phyloP scores from a whole-genome alignment of 164 flowering plant species.

The Taxillus chinensis region DNA sequence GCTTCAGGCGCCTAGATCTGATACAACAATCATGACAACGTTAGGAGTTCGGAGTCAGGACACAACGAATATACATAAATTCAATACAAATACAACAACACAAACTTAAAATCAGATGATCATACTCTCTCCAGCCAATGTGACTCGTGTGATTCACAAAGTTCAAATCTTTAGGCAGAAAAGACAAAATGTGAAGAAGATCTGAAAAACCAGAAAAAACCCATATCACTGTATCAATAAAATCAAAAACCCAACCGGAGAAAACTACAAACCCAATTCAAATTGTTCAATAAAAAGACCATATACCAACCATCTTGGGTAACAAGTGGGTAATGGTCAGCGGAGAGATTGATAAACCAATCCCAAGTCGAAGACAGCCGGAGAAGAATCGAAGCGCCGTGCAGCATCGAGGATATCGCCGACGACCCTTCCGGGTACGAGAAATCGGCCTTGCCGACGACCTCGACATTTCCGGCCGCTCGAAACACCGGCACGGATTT shows the following conservation, averaged over 20 bases:
- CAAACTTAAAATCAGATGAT: not conserved
- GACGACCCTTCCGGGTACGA: constrained; percentile 54
- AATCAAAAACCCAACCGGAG: not conserved
- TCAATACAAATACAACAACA: not conserved
- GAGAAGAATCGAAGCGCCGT: constrained; percentile 69
- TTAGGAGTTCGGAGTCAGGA: not conserved
- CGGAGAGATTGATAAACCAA: constrained; percentile 75
- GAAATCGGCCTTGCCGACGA: constrained; percentile 63
- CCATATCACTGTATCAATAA: not conserved
- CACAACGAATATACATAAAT: not conserved
- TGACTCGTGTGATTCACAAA: constrained; percentile 23
- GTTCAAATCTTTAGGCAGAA: constrained; percentile 21
- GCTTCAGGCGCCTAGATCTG: constrained; percentile 18
- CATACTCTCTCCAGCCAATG: constrained; percentile 24
- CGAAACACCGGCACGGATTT: constrained; percentile 41
- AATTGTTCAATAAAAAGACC: not conserved
- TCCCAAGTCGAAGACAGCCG: constrained; percentile 53
- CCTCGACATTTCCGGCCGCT: constrained; percentile 64
- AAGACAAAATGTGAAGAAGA: constrained; percentile 29
- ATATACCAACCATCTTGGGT: constrained; percentile 72
- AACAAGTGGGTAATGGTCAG: constrained; percentile 77
- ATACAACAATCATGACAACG: not conserved
- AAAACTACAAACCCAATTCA: too few relatives aligned
- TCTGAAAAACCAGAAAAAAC: constrained; percentile 12
- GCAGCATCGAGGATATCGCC: constrained; percentile 51